Percentiles rank a stretch among this genome's conserved stretches.
Conservation (phyloP, 208 protist genomes). For the Trypanosoma grayi region DNA sequence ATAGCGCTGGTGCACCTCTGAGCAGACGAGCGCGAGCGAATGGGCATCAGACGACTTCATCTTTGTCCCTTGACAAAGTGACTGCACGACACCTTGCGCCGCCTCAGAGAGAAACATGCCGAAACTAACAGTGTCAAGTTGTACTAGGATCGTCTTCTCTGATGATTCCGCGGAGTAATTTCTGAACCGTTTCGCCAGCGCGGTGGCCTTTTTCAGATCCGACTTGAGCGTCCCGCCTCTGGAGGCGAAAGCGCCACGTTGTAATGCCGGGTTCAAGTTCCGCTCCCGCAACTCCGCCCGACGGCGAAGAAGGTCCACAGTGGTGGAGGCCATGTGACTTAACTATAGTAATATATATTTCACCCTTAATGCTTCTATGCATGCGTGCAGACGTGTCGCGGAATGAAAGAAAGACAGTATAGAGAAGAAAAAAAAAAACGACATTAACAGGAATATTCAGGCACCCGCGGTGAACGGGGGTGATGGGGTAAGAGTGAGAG, state of each 20-base stretch:
- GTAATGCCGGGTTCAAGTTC: conserved; percentile 10
- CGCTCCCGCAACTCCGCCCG: conserved; percentile 10
- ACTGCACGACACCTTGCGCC: conserved; percentile 24
- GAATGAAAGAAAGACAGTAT: too few species aligned
- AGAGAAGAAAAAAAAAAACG: too few species aligned
- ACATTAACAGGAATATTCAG: too few species aligned
- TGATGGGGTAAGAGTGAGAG: too few species aligned
- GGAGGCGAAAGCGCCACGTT: conserved; percentile 11
- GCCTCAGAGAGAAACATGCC: conserved; percentile 32
- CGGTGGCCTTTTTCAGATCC: conserved; percentile 30
- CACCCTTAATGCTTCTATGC: not conserved
- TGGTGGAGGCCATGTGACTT: not conserved
- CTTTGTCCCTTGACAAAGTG: conserved; percentile 20
- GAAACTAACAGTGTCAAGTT: conserved; percentile 21
- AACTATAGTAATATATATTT: conserved; percentile 1
- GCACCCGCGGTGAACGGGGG: too few species aligned
- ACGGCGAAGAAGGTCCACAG: not conserved
- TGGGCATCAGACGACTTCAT: conserved; percentile 17
- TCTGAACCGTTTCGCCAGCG: conserved; percentile 25
- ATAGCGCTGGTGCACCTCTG: conserved; percentile 30
- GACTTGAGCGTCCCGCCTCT: conserved; percentile 15
- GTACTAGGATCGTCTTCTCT: conserved; percentile 18
- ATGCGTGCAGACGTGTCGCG: not conserved
- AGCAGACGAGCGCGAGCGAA: conserved; percentile 23
- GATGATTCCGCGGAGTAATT: conserved; percentile 25